Conservation (phyloP, 1,284 basidiomycete genomes). For the Trichosporon sp. region DNA sequence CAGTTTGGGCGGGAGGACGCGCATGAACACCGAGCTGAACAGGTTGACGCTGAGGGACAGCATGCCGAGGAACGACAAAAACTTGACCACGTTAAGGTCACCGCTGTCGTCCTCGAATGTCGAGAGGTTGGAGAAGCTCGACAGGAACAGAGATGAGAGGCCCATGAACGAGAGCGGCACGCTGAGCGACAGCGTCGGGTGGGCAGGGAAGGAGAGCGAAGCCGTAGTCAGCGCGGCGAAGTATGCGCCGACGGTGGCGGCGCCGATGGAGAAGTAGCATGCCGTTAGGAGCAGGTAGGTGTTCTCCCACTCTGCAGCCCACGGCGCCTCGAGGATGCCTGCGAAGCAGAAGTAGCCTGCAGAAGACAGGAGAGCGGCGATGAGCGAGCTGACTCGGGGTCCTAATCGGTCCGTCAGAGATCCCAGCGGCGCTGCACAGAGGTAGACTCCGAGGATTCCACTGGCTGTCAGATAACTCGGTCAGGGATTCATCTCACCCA, state of each 20-base stretch:
- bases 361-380: constrained; percentile 35
- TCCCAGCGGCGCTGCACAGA: constrained; percentile 46
- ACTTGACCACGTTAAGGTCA: constrained; percentile 39
- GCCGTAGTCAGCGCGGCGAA: constrained; percentile 46
- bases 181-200: constrained; percentile 46
- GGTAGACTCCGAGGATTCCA: constrained; percentile 47
- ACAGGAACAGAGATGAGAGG: constrained; percentile 43
- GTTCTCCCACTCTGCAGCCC: constrained; percentile 1
- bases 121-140: constrained; percentile 37
- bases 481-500: constrained; percentile 27
- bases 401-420: constrained; percentile 42
- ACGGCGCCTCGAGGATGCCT: constrained; percentile 21
- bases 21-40: constrained; percentile 42
- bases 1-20: constrained; percentile 27
- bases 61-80: constrained; percentile 40
- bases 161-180: constrained; percentile 45
- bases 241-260: constrained; percentile 45
- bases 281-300: constrained; percentile 33
- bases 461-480: constrained; percentile 15
- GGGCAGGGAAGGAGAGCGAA: constrained; percentile 43
- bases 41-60: constrained; percentile 41
- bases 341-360: constrained; percentile 43
- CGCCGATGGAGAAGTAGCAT: constrained; percentile 44
- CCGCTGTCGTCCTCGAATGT: constrained; percentile 24
- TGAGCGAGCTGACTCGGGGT: constrained; percentile 41